Evolutionary conservation across 2,329 filamentous ascomycete species (phyloP).

Genomic region (Venturia oleaginea): DNA sequence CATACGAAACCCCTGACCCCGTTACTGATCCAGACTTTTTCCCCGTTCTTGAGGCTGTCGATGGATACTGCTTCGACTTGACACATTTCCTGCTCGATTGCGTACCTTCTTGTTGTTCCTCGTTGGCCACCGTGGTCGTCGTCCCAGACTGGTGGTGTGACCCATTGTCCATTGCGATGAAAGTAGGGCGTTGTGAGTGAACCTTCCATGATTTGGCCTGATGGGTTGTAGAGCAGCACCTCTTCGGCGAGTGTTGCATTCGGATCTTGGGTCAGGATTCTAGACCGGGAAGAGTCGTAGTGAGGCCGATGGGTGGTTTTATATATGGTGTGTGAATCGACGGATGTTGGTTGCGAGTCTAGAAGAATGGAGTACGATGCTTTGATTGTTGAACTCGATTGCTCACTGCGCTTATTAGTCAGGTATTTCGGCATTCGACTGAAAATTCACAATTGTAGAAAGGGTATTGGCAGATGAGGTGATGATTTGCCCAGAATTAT

Average conservation of each 20-base stretch:
- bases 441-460: background rate
- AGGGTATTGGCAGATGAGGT: too few relatives aligned
- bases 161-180: constrained; percentile 62
- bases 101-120: constrained; percentile 76
- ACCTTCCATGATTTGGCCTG: constrained; percentile 71
- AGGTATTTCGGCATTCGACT: background rate
- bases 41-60: constrained; percentile 57
- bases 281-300: constrained; percentile 61
- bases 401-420: background rate
- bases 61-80: constrained; percentile 51
- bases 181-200: constrained; percentile 78
- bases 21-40: constrained; percentile 83
- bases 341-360: constrained; percentile 42
- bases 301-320: constrained; percentile 70
- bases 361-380: constrained; percentile 41
- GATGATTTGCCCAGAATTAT: too few relatives aligned
- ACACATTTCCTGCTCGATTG: constrained; percentile 60
- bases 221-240: constrained; percentile 62
- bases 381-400: constrained; percentile 16
- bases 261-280: constrained; percentile 45
- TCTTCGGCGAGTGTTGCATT: constrained; percentile 44
- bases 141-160: constrained; percentile 56
- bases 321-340: constrained; percentile 64
- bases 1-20: constrained; percentile 65
- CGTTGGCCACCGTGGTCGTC: constrained; percentile 63